Conservation (phyloP, 257 asterid genomes). For the Solanum raphanifolium region DNA sequence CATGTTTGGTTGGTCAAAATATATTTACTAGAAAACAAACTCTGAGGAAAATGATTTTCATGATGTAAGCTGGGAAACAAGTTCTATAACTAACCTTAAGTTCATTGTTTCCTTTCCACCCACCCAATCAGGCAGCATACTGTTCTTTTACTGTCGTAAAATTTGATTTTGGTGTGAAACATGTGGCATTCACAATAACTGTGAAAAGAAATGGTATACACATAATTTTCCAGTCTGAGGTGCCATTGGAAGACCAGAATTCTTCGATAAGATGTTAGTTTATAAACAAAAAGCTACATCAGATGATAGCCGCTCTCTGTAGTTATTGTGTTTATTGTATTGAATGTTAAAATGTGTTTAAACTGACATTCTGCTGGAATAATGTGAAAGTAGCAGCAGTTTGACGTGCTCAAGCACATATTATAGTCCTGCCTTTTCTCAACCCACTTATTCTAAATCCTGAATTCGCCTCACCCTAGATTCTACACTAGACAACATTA, state of each 20-base stretch:
- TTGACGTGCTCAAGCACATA: background rate
- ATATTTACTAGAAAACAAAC: background rate
- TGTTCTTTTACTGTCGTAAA: too few relatives aligned
- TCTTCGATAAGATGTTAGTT: background rate
- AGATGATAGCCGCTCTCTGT: background rate
- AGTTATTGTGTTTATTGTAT: background rate
- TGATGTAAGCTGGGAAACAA: too few relatives aligned
- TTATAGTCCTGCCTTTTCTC: background rate
- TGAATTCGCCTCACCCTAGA: background rate
- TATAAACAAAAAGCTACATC: background rate
- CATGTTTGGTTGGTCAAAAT: background rate
- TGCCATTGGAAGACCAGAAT: background rate
- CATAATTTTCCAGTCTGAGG: background rate
- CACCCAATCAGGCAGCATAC: too few relatives aligned
- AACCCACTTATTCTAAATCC: background rate
- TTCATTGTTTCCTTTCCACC: background rate
- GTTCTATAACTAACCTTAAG: too few relatives aligned
- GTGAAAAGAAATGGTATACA: too few relatives aligned
- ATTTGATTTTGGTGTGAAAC: too few relatives aligned
- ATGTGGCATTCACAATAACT: too few relatives aligned
- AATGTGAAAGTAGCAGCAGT: too few relatives aligned
- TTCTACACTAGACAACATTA: too few relatives aligned
- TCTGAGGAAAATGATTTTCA: background rate
- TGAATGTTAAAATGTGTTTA: too few relatives aligned
- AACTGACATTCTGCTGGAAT: too few relatives aligned